Percentiles rank a stretch among this genome's conserved stretches.
phyloP scores from a whole-genome alignment of 2,329 filamentous ascomycete genomes.

The Fonsecaea erecta region DNA sequence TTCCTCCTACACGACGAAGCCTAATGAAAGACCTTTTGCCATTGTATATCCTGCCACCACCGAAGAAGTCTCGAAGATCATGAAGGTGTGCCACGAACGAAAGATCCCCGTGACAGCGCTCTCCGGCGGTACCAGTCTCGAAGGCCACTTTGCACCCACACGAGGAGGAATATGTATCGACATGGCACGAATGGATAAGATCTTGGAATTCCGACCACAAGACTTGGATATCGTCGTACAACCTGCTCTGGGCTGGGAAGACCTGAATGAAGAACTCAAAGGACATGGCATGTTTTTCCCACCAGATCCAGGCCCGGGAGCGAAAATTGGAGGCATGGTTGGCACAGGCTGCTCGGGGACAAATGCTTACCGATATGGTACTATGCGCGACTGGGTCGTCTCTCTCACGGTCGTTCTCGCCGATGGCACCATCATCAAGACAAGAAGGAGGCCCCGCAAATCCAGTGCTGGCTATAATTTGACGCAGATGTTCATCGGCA shows the following conservation, averaged over 20 bases:
- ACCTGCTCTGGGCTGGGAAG: constrained; percentile 84
- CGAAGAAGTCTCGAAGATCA: constrained; percentile 81
- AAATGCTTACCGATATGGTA: constrained; percentile 90
- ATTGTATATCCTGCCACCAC: constrained; percentile 78
- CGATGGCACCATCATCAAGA: constrained; percentile 89
- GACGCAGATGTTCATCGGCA: constrained; percentile 85
- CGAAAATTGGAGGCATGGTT: constrained; percentile 80
- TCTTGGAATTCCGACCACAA: constrained; percentile 75
- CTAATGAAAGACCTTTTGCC: constrained; percentile 56
- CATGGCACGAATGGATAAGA: constrained; percentile 82
- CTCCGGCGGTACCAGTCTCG: constrained; percentile 84
- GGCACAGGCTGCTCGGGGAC: constrained; percentile 68
- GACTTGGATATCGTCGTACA: constrained; percentile 78
- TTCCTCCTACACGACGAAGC: constrained; percentile 58
- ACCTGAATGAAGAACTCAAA: constrained; percentile 76
- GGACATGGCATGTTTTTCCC: constrained; percentile 85
- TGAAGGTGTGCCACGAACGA: constrained; percentile 83
- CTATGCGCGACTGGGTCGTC: constrained; percentile 93
- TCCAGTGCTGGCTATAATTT: constrained; percentile 91
- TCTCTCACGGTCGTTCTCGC: constrained; percentile 85
- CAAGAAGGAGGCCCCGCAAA: constrained; percentile 83
- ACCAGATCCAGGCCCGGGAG: constrained; percentile 86
- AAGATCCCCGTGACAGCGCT: constrained; percentile 85
- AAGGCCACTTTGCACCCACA: constrained; percentile 86
- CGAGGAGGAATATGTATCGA: constrained; percentile 83